phyloP scores from a whole-genome alignment of 306 rosid species.

The Glycine soja region DNA sequence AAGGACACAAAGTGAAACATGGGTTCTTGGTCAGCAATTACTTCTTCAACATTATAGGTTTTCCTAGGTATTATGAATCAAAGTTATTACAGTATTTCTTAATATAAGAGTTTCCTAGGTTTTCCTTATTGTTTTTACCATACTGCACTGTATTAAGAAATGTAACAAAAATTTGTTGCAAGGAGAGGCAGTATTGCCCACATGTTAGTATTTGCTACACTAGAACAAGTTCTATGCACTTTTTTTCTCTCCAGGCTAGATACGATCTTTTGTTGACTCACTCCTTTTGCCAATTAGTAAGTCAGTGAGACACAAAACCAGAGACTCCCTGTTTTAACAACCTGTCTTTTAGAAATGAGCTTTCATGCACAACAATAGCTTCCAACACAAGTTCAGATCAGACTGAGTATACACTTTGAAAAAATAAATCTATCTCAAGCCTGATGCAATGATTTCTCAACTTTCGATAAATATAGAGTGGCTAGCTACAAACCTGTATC shows the following conservation, averaged over 20 bases:
- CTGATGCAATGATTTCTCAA: not conserved
- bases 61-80: slow-evolving; percentile 8
- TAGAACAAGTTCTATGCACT: slow-evolving; percentile 3
- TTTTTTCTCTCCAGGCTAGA: not conserved
- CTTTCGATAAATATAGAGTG: slow-evolving; percentile 6
- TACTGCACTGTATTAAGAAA: not conserved
- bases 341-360: slow-evolving; percentile 10
- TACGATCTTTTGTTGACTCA: not conserved
- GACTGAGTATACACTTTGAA: not conserved
- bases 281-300: not conserved
- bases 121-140: not conserved
- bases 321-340: slow-evolving; percentile 16
- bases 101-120: not conserved
- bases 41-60: slow-evolving; percentile 34
- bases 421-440: slow-evolving; percentile 10
- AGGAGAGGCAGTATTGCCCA: slow-evolving; percentile 18
- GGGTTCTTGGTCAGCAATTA: not conserved
- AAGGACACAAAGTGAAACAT: not conserved
- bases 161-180: slow-evolving; percentile 7
- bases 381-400: not conserved
- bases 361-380: not conserved
- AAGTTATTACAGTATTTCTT: not conserved
- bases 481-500: slow-evolving; percentile 2
- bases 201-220: slow-evolving; percentile 20
- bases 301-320: slow-evolving; percentile 1